Evolutionary conservation across 1,139 yeast genomes (phyloP), one percentile per base, ranked within the genome.

Genomic region (Pichia sp.): DNA sequence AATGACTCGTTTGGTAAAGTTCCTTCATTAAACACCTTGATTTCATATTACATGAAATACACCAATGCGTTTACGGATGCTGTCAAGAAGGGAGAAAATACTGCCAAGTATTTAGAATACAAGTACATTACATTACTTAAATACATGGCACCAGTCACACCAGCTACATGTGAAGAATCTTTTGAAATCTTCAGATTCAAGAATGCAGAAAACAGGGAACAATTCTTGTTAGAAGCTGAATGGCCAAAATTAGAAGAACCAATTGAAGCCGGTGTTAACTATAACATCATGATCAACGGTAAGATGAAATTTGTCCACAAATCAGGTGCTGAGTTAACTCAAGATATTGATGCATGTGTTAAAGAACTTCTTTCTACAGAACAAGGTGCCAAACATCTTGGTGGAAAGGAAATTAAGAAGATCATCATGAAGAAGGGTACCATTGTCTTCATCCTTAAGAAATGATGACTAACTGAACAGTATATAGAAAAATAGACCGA

Each of bases 11-110:
- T 88, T 46, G 80, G 75, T 31, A 71, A 69, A 1, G 75, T 79
- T 1, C 67, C 85, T 38, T 75, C 93, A 0, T 71, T 91, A 62
- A 93, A 93, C 64, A 91, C 97, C 0, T 81, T 89, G 6, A 77
- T 93, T 28, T 87, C 97, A 0, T 96, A 89, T 61, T 85, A 82
- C 60, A 93, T 90, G 96, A 93, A 90, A 58, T 66, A 85, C 45
- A 85, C 96, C 1, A 83, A 83, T 55, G 57, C 72, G 1, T 61
- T 90, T 10, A 60, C 66, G 2, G 59, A 64, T 14, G 75, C 77
- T 0, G 34, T 69, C 7, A 75, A 75, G 48, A 47, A 58, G 14
- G 5, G 49, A 20, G 31, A 38, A 4, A 32, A 40, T 12, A 32
- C 49, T 2, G 8, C 27, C 3, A 36, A 43, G n/a, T 52, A 44